Percentiles rank a stretch among this genome's conserved stretches.
phyloP scores from a whole-genome alignment of 1,139 yeast genomes.

The Taiozyma sp. region DNA sequence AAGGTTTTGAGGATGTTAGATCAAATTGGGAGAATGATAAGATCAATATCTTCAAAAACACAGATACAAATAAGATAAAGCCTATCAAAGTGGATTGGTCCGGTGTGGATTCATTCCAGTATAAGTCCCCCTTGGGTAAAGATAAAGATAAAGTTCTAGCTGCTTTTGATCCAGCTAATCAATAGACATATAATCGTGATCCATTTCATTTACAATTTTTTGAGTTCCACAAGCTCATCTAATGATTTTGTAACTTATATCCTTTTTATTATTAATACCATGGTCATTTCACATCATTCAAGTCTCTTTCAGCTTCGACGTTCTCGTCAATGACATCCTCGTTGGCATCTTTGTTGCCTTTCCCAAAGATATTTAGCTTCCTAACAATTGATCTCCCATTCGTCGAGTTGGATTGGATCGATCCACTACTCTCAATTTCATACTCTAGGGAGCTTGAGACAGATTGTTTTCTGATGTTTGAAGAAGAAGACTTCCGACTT shows the following conservation, averaged over 20 bases:
- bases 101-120: conserved; percentile 48
- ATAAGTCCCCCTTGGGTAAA: conserved; percentile 19
- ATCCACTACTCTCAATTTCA: conserved; percentile 7
- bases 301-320: conserved; percentile 8
- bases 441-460: conserved; percentile 14
- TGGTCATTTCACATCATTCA: neutral
- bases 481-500: conserved; percentile 13
- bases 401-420: conserved; percentile 11
- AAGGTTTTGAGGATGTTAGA: conserved; percentile 72
- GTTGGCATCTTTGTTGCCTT: conserved; percentile 6
- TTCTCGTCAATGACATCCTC: conserved; percentile 18
- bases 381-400: conserved; percentile 16
- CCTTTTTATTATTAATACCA: neutral
- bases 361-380: conserved; percentile 20
- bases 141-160: conserved; percentile 26
- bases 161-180: conserved; percentile 25
- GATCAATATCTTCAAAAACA: conserved; percentile 62
- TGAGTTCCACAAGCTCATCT: too few relatives aligned
- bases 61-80: conserved; percentile 48
- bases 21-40: conserved; percentile 66
- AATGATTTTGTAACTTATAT: too few relatives aligned
- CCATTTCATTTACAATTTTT: too few relatives aligned
- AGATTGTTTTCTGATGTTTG: conserved; percentile 18
- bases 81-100: conserved; percentile 63
- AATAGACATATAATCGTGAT: neutral